A percentile compares a stretch with the other conserved stretches of the same genome.
Evolutionary conservation across 257 asterid genomes (phyloP).

Genomic region (Fraxinus anomala): DNA sequence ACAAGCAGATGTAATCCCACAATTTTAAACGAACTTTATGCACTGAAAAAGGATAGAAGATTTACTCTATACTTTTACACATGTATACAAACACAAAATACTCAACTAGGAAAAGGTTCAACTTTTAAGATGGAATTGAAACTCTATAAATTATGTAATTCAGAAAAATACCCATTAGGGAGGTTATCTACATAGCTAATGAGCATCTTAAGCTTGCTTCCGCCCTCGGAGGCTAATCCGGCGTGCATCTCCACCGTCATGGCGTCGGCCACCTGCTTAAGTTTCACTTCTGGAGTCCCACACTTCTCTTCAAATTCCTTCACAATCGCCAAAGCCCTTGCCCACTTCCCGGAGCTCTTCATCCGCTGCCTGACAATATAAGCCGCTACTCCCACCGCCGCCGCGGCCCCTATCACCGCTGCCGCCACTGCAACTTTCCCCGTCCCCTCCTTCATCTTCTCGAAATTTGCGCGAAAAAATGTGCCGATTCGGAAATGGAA

Average conservation of each 20-base stretch:
- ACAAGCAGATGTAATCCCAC: neutral
- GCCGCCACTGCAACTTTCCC: constrained; percentile 67
- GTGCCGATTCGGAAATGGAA: neutral
- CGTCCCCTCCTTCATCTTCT: constrained; percentile 37
- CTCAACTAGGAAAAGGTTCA: neutral
- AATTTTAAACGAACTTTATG: too few relatives aligned
- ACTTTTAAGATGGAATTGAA: neutral
- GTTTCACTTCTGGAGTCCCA: constrained; percentile 62
- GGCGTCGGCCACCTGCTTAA: constrained; percentile 72
- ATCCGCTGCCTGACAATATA: constrained; percentile 65
- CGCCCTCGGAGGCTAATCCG: constrained; percentile 80
- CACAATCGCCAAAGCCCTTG: constrained; percentile 49
- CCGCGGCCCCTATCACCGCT: constrained; percentile 75
- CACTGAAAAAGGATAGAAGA: neutral
- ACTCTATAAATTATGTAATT: neutral
- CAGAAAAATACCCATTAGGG: constrained; percentile 57
- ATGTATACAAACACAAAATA: too few relatives aligned
- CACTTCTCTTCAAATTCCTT: constrained; percentile 77
- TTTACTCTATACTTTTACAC: too few relatives aligned
- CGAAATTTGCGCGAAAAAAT: neutral
- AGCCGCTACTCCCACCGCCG: constrained; percentile 63
- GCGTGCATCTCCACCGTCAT: constrained; percentile 91
- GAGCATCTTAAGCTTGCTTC: constrained; percentile 86
- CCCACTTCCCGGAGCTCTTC: constrained; percentile 63
- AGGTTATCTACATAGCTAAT: constrained; percentile 74